A percentile compares a stretch with the other conserved stretches of the same genome.
Evolutionary conservation across 106 monocot genomes (phyloP).

Genomic region (Agapanthus africanus): DNA sequence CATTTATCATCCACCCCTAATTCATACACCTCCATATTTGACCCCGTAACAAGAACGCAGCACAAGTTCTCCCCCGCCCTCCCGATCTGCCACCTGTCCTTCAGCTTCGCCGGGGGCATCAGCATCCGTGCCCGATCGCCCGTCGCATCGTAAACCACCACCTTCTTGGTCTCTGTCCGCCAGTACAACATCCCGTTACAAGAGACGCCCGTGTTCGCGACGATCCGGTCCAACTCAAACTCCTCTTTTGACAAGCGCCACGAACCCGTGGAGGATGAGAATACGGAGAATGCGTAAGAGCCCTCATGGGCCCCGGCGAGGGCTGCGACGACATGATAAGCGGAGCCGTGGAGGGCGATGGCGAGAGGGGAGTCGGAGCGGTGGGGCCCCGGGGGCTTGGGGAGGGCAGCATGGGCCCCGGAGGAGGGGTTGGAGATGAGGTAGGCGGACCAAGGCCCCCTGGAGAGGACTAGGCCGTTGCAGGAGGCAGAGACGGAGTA

Average conservation of each 20-base stretch:
- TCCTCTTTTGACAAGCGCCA: neutral
- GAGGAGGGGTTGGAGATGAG: neutral
- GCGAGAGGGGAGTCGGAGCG: neutral
- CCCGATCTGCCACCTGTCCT: neutral
- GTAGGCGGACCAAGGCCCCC: neutral
- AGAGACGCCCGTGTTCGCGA: neutral
- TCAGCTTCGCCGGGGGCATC: neutral
- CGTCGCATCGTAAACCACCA: neutral
- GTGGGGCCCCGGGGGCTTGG: neutral
- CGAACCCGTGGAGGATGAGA: neutral
- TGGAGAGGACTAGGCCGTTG: neutral
- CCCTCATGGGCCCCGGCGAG: neutral
- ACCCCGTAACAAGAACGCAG: neutral
- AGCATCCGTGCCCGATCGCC: neutral
- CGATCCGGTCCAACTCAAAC: neutral
- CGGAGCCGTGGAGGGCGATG: neutral
- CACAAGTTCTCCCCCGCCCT: neutral
- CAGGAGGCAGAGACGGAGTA: neutral
- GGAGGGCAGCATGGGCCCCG: neutral
- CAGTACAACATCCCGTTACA: neutral
- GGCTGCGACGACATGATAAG: neutral
- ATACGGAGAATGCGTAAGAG: neutral
- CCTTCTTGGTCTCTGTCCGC: neutral
- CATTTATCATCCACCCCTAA: neutral
- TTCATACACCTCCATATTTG: conserved; percentile 1